A percentile compares a stretch with the other conserved stretches of the same genome.
phyloP scores from a whole-genome alignment of 768 basidiomycete genomes.

The Mycena leptocephala region DNA sequence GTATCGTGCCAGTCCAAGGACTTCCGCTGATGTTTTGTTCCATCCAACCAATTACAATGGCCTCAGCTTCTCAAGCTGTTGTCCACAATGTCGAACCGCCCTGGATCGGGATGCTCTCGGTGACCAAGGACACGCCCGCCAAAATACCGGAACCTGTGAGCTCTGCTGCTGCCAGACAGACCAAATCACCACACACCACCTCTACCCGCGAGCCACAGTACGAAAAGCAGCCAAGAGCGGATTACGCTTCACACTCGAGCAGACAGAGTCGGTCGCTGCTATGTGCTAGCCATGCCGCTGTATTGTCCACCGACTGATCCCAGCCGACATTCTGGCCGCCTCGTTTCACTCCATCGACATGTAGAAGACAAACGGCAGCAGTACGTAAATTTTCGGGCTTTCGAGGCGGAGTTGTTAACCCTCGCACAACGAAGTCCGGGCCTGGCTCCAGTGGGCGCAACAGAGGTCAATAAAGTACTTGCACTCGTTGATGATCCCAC shows the following conservation, averaged over 20 bases:
- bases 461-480: background rate
- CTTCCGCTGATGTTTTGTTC: slow-evolving; percentile 2
- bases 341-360: slow-evolving; percentile 22
- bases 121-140: slow-evolving; percentile 16
- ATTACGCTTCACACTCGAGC: slow-evolving; percentile 15
- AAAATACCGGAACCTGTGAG: slow-evolving; percentile 7
- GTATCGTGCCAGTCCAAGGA: background rate
- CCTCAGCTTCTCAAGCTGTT: background rate
- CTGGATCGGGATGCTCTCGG: slow-evolving; percentile 27
- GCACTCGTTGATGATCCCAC: slow-evolving; percentile 23
- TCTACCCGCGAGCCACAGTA: slow-evolving; percentile 13
- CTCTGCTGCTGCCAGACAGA: slow-evolving; percentile 18
- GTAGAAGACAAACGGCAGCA: background rate
- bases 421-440: slow-evolving; percentile 2
- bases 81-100: background rate
- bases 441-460: slow-evolving; percentile 21
- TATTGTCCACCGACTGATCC: slow-evolving; percentile 22
- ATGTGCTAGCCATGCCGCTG: slow-evolving; percentile 30
- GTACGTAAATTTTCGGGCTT: background rate
- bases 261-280: background rate
- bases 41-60: background rate
- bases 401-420: background rate
- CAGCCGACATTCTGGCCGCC: slow-evolving; percentile 1
- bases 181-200: slow-evolving; percentile 11
- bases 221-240: background rate